Evolutionary conservation across 2,329 filamentous ascomycete species (phyloP).

Genomic region (Fusarium sp.): DNA sequence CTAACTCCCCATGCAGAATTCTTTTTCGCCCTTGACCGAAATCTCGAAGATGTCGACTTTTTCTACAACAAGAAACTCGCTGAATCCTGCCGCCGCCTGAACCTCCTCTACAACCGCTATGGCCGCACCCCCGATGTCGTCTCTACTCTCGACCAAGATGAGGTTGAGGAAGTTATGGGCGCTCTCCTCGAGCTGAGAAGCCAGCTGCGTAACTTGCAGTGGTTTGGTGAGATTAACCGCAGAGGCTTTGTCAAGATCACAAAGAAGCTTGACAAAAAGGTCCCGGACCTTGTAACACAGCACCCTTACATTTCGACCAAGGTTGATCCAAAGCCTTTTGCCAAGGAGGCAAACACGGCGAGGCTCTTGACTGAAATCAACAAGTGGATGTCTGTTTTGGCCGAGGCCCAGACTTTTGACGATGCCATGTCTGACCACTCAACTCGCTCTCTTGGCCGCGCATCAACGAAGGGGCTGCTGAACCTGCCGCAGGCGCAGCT

Average conservation of each 20-base stretch:
- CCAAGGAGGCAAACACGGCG: constrained; percentile 72
- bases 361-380: constrained; percentile 76
- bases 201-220: constrained; percentile 90
- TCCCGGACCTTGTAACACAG: constrained; percentile 80
- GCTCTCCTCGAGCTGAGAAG: constrained; percentile 89
- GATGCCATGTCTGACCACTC: constrained; percentile 82
- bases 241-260: constrained; percentile 98
- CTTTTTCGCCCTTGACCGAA: constrained; percentile 95
- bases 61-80: constrained; percentile 98
- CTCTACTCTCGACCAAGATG: constrained; percentile 84
- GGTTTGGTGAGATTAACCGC: constrained; percentile 98
- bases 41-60: constrained; percentile 94
- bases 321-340: constrained; percentile 89
- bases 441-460: constrained; percentile 79
- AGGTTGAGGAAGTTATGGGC: constrained; percentile 90
- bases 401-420: constrained; percentile 80
- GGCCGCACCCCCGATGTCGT: constrained; percentile 77
- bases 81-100: constrained; percentile 85
- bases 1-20: constrained; percentile 75
- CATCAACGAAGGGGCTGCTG: constrained; percentile 79
- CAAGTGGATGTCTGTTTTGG: constrained; percentile 87
- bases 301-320: constrained; percentile 89
- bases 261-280: constrained; percentile 98
- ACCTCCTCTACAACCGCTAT: constrained; percentile 89
- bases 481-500: constrained; percentile 76